Evolutionary conservation across 2,329 filamentous ascomycete genomes (phyloP).

Genomic region (Aspergillus vadensis): DNA sequence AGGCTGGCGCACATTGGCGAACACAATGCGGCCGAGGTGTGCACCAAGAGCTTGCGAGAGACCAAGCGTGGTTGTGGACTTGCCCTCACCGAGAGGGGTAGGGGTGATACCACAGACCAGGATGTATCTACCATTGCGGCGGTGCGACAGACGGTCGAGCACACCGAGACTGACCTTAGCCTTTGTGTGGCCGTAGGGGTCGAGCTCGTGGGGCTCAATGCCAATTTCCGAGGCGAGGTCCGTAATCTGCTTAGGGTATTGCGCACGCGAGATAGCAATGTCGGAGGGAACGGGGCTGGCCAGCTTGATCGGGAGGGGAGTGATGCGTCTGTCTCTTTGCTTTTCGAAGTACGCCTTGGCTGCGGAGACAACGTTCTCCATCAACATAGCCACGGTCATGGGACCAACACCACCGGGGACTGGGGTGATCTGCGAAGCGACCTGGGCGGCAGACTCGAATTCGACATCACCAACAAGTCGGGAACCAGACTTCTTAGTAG

Average conservation of each 20-base stretch:
- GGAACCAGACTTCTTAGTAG: slow-evolving; percentile 87
- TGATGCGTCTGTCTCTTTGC: slow-evolving; percentile 76
- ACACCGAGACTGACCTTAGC: slow-evolving; percentile 87
- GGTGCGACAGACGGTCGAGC: slow-evolving; percentile 81
- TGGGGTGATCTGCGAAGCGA: slow-evolving; percentile 91
- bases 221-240: slow-evolving; percentile 82
- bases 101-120: slow-evolving; percentile 95
- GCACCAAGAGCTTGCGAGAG: slow-evolving; percentile 89
- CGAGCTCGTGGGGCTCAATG: slow-evolving; percentile 83
- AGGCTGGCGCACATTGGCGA: slow-evolving; percentile 95
- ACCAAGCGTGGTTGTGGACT: slow-evolving; percentile 97
- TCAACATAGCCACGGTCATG: slow-evolving; percentile 98
- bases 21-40: slow-evolving; percentile 82
- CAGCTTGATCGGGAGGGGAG: slow-evolving; percentile 80
- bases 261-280: slow-evolving; percentile 85
- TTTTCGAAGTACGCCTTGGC: slow-evolving; percentile 78
- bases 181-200: slow-evolving; percentile 94
- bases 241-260: slow-evolving; percentile 90
- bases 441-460: slow-evolving; percentile 77
- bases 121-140: slow-evolving; percentile 85
- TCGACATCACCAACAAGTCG: slow-evolving; percentile 95
- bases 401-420: slow-evolving; percentile 96
- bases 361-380: slow-evolving; percentile 91
- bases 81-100: slow-evolving; percentile 93
- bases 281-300: slow-evolving; percentile 87